Evolutionary conservation across 2,329 filamentous ascomycete species (phyloP).

Genomic region (Scedosporium boydii): DNA sequence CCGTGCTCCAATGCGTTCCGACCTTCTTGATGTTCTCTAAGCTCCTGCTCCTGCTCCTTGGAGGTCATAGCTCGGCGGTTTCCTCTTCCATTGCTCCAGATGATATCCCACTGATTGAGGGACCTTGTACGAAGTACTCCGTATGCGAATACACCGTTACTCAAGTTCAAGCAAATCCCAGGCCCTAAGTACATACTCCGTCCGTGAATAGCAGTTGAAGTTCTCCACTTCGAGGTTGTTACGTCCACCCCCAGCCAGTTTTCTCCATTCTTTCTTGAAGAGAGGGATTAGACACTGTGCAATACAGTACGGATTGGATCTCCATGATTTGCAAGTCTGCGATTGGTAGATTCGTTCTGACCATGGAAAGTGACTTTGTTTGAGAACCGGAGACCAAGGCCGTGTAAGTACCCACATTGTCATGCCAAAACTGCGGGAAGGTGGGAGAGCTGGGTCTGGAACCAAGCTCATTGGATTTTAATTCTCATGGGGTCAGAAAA

Average conservation of each 20-base stretch:
- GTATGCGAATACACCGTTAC: conserved; percentile 1
- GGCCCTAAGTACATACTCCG: neutral
- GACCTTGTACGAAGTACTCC: conserved; percentile 2
- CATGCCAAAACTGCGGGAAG: neutral
- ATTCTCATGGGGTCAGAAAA: neutral
- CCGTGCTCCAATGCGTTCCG: neutral
- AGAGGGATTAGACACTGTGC: no score
- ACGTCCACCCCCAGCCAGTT: no score
- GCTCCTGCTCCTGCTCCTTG: neutral
- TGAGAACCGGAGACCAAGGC: neutral
- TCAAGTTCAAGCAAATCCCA: neutral
- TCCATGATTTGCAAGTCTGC: neutral
- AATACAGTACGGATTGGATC: neutral
- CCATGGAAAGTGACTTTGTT: neutral
- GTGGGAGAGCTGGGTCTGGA: neutral
- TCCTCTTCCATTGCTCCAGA: neutral
- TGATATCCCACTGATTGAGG: neutral
- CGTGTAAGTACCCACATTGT: neutral
- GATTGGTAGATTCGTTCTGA: neutral
- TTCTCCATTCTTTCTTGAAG: no score
- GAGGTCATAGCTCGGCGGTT: conserved; percentile 4
- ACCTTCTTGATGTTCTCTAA: neutral
- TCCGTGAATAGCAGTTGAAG: neutral
- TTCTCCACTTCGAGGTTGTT: neutral
- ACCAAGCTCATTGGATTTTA: neutral